phyloP scores from a whole-genome alignment of 2,329 filamentous ascomycete species.

The Ceratocystis cacaofunesta region DNA sequence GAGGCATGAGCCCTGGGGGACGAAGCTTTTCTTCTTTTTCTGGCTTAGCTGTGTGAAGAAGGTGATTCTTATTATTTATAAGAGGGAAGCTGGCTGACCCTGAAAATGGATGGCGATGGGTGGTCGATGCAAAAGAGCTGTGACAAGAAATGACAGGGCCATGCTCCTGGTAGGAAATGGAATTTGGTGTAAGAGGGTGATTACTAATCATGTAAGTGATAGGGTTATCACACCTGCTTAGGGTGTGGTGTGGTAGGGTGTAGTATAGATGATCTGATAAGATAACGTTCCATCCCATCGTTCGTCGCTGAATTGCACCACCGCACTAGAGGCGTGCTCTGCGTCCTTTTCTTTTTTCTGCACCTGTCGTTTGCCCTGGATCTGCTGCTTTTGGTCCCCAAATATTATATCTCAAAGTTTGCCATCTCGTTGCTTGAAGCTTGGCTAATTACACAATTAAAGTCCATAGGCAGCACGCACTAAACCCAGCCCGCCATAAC shows the following conservation, averaged over 20 bases:
- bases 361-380: not conserved
- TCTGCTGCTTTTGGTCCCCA: not conserved
- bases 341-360: not conserved
- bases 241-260: not conserved
- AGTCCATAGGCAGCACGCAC: not conserved
- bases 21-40: not conserved
- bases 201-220: not conserved
- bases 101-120: not conserved
- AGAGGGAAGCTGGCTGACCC: not conserved
- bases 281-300: slow-evolving; percentile 10
- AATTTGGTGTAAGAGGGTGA: not conserved
- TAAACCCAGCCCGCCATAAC: not conserved
- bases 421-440: not conserved
- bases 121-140: not conserved
- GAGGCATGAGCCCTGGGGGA: not conserved
- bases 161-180: not conserved
- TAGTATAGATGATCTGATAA: slow-evolving; percentile 16
- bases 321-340: not conserved
- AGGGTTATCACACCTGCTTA: not conserved
- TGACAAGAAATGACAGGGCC: not conserved
- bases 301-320: not conserved
- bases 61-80: not conserved
- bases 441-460: not conserved
- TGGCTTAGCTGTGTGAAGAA: not conserved
- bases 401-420: not conserved